Evolutionary conservation across 768 basidiomycete genomes (phyloP), one percentile per base, ranked within the genome.

Genomic region (Russula sp.): DNA sequence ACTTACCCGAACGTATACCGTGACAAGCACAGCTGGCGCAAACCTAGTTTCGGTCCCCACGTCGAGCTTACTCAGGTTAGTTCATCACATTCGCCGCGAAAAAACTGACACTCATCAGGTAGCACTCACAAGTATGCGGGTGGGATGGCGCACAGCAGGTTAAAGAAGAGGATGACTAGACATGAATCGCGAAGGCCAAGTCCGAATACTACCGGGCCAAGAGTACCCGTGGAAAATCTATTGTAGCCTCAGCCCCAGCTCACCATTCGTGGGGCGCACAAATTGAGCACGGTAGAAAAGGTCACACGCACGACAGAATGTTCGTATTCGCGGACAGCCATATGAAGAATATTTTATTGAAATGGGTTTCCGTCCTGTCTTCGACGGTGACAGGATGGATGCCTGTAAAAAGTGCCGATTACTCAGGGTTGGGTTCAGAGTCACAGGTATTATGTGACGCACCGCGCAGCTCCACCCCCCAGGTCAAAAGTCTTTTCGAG

Each of bases 1-100:
- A 70, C 75, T 8, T 14, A 80, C 80, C 83, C 83, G 67, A 83
- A 83, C 59, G 75, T 80, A 70, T 83, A 86, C 31, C 83, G 75
- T 3, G 91, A 85, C 49, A 84, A 81, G 27, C 90, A 83, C 89
- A 94, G 91, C 68, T 93, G 87, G 20, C 91, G 81, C 70, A 87
- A 81, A 11, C 94, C 94, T 0, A 88, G 76, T 71, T 84, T 86
- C 0, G 91, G 89, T 11, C 91, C 89, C 75, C 89, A 90, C 3
- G 85, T 84, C n/a, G 82, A 74, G 62, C 81, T 82, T 20, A 55
- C 55, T 11, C 35, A 31, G 16, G 5, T 47, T 4, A 45, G 11
- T 27, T 54, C 6, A 63, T 44, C 4, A 63, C 35, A 6, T 37
- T 27, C 55, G 2, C 22, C 1, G 14, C 27, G 16, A 39, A 7